Base-by-base conservation (phyloP, 2,329 filamentous ascomycete species). In the Diplocarpon rosae region DNA sequence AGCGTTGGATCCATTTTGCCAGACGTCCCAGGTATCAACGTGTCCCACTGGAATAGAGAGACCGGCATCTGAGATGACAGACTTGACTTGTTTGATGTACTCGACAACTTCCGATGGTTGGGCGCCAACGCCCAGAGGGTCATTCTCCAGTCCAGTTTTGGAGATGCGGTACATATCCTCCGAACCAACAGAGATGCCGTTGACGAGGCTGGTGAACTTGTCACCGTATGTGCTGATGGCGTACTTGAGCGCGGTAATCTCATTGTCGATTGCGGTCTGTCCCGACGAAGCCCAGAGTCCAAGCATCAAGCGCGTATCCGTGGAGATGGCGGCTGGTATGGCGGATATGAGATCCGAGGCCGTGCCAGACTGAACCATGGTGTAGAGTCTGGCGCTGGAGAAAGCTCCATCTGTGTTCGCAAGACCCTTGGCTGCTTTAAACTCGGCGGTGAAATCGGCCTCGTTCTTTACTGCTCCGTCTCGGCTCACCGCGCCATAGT, bases 11-110 rank as follows among this genome's bases (percentile, higher is more conserved):
- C 65, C 63, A 63, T 92, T 86, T 60, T 76, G 76, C 70, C 76
- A 88, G 43, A 75, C 76, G 31, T 80, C 85, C 85, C 85, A 93
- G 44, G 87, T 92, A 62, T 93, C 87, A 60, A 93, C 86, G 65
- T 93, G 87, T 41, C 86, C 86, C 49, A 93, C 69, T 15, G 75
- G 69, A 33, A 70, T 72, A 28, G 65, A 64, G 29, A 83, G 67
- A 39, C 67, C 60, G 9, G 83, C 86, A 47, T 74, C 75, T 28
- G 72, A 59, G 57, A 92, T 75, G 49, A 75, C 69, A 29, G 69
- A 64, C 50, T 79, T 77, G 47, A 84, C 78, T 61, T 83, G 69
- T 47, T 71, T 63, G 69, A 93, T 86, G 66, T 87, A 90, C 48
- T 66, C 63, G 56, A 78, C 72, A 27, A 93, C 67, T 12, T 68